Evolutionary conservation across 108 stramenopile species (phyloP).

Genomic region (Fragilariopsis cylindrus): DNA sequence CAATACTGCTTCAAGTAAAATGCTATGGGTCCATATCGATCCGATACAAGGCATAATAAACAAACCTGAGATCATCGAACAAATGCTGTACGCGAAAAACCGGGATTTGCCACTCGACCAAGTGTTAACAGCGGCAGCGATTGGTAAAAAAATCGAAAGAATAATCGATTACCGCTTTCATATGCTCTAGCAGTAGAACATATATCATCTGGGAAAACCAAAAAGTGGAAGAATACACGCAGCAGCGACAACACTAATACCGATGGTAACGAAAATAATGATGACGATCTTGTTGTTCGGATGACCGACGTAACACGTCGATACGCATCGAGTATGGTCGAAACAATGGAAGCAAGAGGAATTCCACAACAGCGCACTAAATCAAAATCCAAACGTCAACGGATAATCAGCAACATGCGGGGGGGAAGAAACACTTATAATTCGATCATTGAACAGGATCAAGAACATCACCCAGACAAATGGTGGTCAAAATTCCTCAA

Average conservation of each 20-base stretch:
- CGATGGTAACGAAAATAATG: neutral
- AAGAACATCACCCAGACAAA: neutral
- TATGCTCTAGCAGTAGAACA: conserved; percentile 80
- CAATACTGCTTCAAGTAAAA: neutral
- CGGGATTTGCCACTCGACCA: conserved; percentile 8
- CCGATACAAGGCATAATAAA: conserved; percentile 36
- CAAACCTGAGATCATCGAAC: conserved; percentile 47
- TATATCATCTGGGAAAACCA: neutral
- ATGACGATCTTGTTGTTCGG: conserved; percentile 18
- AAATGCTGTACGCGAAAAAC: conserved; percentile 28
- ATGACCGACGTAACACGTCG: conserved; percentile 87
- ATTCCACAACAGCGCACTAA: conserved; percentile 22
- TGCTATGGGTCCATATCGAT: conserved; percentile 41
- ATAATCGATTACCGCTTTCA: conserved; percentile 36
- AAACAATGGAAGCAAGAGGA: conserved; percentile 63
- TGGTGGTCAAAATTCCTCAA: conserved; percentile 14
- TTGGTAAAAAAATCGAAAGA: conserved; percentile 19
- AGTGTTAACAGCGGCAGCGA: neutral
- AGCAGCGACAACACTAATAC: neutral
- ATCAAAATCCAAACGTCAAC: conserved; percentile 11
- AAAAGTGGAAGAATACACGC: neutral
- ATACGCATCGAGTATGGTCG: conserved; percentile 70
- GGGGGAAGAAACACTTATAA: conserved; percentile 29
- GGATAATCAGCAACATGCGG: conserved; percentile 7
- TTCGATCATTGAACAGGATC: conserved; percentile 6